Conservation (phyloP, 495 filamentous ascomycete genomes). For the Friedmanniomyces endolithicus region DNA sequence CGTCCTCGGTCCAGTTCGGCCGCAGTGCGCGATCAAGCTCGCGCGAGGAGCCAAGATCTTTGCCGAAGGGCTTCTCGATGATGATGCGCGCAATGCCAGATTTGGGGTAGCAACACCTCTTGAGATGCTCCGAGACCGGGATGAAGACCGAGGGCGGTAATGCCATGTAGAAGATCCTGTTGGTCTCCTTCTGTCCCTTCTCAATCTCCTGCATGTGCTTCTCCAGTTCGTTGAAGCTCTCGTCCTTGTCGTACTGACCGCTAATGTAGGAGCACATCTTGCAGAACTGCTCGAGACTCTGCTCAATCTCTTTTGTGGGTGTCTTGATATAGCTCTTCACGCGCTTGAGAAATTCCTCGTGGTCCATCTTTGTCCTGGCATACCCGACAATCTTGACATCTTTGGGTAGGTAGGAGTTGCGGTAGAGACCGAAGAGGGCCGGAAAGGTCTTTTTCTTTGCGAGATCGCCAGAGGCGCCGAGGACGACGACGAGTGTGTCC, state of each 20-base stretch:
- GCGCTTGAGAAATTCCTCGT: conserved; percentile 80
- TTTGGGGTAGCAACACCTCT: conserved; percentile 88
- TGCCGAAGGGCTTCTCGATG: conserved; percentile 99
- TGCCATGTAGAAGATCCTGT: conserved; percentile 98
- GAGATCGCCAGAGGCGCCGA: conserved; percentile 93
- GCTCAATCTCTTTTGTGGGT: conserved; percentile 92
- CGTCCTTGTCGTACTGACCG: conserved; percentile 94
- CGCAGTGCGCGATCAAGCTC: conserved; percentile 90
- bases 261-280: conserved; percentile 81
- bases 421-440: conserved; percentile 93
- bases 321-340: conserved; percentile 98
- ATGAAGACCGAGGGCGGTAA: conserved; percentile 96
- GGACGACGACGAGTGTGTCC: conserved; percentile 93
- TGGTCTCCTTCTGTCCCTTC: conserved; percentile 64
- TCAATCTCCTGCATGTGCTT: conserved; percentile 86
- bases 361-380: conserved; percentile 99
- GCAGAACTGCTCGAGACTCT: conserved; percentile 84
- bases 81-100: conserved; percentile 86
- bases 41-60: conserved; percentile 86
- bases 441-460: conserved; percentile 99
- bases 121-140: conserved; percentile 90
- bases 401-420: conserved; percentile 96
- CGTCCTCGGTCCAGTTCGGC: conserved; percentile 98
- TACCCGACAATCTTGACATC: conserved; percentile 97
- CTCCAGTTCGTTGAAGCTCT: conserved; percentile 78